These are phyloP conservation scores for Phytophthora sp. DNA, from an alignment of 352 stramenopile species.

Conservation along the genomic window DNA sequence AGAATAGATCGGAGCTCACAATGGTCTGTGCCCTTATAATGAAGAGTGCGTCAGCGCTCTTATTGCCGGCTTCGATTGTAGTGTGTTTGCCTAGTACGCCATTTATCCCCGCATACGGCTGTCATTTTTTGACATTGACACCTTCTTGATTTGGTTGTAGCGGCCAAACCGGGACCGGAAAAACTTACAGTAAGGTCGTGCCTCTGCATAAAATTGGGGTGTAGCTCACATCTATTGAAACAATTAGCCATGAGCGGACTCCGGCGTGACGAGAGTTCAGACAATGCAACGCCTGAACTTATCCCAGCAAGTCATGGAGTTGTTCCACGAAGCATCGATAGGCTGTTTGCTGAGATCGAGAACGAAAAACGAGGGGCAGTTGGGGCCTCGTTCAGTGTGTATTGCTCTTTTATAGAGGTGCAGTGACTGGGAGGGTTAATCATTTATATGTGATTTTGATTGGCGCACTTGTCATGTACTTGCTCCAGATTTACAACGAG, in stretches of 20 bases:
- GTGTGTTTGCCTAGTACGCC: constrained; percentile 73
- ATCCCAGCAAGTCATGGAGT: constrained; percentile 49
- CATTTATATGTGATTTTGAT: no score
- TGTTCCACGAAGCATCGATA: constrained; percentile 62
- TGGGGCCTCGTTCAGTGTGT: constrained; percentile 49
- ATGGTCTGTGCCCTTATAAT: not conserved
- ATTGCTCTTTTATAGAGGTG: constrained; percentile 78
- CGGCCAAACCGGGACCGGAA: constrained; percentile 72
- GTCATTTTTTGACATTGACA: not conserved
- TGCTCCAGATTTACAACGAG: constrained; percentile 75
- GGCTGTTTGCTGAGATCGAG: constrained; percentile 57
- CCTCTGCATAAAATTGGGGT: not conserved
- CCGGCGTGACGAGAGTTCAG: constrained; percentile 18
- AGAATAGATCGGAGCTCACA: not conserved
- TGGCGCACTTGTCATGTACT: not conserved
- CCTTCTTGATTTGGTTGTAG: constrained; percentile 24
- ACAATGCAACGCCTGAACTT: constrained; percentile 5
- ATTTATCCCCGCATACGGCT: not conserved
- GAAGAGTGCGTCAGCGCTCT: constrained; percentile 66
- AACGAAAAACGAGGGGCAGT: constrained; percentile 12
- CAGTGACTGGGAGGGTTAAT: no score
- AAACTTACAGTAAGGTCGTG: constrained; percentile 60
- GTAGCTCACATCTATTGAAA: not conserved
- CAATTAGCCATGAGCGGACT: constrained; percentile 69
- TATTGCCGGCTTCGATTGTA: constrained; percentile 73